Evolutionary conservation across 129 eudicot genomes (phyloP).

Genomic region (Artemisia argyi): DNA sequence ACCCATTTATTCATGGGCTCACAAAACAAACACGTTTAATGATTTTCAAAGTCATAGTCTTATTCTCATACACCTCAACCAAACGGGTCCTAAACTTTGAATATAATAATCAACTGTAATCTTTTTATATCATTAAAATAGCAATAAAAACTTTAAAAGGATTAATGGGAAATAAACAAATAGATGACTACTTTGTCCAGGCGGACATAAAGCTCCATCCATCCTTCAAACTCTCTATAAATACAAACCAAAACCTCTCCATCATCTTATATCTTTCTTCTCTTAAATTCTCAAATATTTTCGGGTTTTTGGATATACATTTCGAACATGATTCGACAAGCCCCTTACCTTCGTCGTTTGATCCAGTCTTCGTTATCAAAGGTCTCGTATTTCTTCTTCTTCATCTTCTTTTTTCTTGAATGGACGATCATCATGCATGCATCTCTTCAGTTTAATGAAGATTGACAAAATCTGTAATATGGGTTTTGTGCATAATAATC

Average conservation of each 20-base stretch:
- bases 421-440: neutral
- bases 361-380: slow-evolving; percentile 18
- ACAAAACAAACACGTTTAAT: too few species aligned
- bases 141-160: neutral
- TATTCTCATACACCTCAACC: too few species aligned
- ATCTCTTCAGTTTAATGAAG: neutral
- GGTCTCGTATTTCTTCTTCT: slow-evolving; percentile 12
- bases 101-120: too few species aligned
- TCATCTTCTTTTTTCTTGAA: neutral
- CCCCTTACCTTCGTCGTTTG: slow-evolving; percentile 9
- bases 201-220: neutral
- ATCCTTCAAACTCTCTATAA: slow-evolving; percentile 26
- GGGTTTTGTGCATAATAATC: neutral
- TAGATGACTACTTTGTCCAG: neutral
- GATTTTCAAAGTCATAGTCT: too few species aligned
- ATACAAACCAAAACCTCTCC: slow-evolving; percentile 22
- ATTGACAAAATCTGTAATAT: neutral
- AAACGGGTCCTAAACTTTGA: too few species aligned
- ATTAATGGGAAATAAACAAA: neutral
- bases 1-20: too few species aligned
- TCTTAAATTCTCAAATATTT: neutral
- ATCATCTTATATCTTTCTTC: neutral
- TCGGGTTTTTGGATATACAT: too few species aligned
- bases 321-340: slow-evolving; percentile 15
- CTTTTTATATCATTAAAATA: too few species aligned